A percentile compares a stretch with the other conserved stretches of the same genome.
These are phyloP conservation scores for Thermothelomyces thermophilus DNA, from an alignment of 2,329 filamentous ascomycete species.

Conservation along the genomic window DNA sequence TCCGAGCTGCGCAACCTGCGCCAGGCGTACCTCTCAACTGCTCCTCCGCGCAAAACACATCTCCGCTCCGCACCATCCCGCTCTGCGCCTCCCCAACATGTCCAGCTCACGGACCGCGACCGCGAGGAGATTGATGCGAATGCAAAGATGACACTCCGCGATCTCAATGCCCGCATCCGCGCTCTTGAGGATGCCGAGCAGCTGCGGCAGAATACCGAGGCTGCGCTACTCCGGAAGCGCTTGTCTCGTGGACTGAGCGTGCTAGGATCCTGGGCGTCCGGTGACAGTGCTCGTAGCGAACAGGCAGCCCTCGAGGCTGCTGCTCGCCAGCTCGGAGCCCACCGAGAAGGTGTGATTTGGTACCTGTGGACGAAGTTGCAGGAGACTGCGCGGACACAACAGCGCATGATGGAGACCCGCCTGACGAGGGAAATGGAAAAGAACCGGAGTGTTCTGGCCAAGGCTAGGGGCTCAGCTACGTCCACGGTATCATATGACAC, in stretches of 20 bases:
- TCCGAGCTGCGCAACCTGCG: constrained; percentile 75
- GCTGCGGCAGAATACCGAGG: constrained; percentile 69
- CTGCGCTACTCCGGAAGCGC: constrained; percentile 65
- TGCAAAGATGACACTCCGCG: constrained; percentile 76
- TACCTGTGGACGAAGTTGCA: constrained; percentile 71
- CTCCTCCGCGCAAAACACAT: constrained; percentile 54
- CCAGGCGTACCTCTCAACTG: constrained; percentile 83
- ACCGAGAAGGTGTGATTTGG: constrained; percentile 79
- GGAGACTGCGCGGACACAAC: constrained; percentile 69
- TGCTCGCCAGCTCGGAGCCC: constrained; percentile 58
- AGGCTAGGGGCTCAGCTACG: constrained; percentile 40
- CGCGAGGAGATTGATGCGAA: constrained; percentile 82
- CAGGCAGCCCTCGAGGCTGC: constrained; percentile 66
- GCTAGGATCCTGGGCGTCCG: constrained; percentile 60
- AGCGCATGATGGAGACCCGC: constrained; percentile 87
- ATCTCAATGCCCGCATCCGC: constrained; percentile 75
- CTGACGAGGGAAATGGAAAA: constrained; percentile 81
- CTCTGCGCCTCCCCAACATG: constrained; percentile 34
- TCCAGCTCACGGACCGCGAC: constrained; percentile 69
- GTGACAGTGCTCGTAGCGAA: constrained; percentile 53
- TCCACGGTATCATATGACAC: constrained; percentile 7
- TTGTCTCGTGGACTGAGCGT: constrained; percentile 58
- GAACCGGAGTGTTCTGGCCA: constrained; percentile 78
- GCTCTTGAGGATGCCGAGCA: constrained; percentile 76
- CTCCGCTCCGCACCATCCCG: constrained; percentile 36